Evolutionary conservation across 352 stramenopile species (phyloP), one percentile per base, ranked within the genome.

Genomic region (Pythium brassicae): DNA sequence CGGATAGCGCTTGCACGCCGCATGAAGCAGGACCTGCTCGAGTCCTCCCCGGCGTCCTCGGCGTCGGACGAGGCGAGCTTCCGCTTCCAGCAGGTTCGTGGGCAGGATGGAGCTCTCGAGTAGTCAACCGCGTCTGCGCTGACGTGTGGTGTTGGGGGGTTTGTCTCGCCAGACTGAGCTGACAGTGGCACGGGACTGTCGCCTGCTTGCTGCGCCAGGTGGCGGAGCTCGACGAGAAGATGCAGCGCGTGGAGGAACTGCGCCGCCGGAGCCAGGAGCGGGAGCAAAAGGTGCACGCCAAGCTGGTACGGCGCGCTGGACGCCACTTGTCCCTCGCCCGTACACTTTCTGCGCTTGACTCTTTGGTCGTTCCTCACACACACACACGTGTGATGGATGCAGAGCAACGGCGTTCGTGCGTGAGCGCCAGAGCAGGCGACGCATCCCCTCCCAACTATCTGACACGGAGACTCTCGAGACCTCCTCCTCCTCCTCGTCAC

Each of bases 11-110:
- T 94, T 11, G 81, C 78, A 2, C 83, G 79, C 17, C 76, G 79
- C 44, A 89, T 94, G 79, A 94, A 92, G 61, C 79, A 91, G 52
- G 83, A 90, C 42, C 62, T 89, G 22, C 67, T 87, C n/a, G 72
- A 83, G 37, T 53, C 56, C 19, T 69, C 63, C 17, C 62, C 71
- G 11, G 63, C 44, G 44, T 57, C 14, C 55, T 61, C 54, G 10
- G 47, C 43, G 11, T 20, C 61, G 22, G 64, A 61, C 50, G 60
- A 67, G 23, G n/a, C 57, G 11, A 65, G 64, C 55, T 86, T 86
- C 40, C 78, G 74, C 57, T 65, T 82, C 47, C 70, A 88, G 53
- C 74, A 87, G 70, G 78, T 83, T 54, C 27, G 63, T 55, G 37
- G 26, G 29, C 5, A 35, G 29, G 29, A 9, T 9, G 4, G 29